Conservation (phyloP, 176 grass and related monocot genomes). For the Musa troglodytarum region DNA sequence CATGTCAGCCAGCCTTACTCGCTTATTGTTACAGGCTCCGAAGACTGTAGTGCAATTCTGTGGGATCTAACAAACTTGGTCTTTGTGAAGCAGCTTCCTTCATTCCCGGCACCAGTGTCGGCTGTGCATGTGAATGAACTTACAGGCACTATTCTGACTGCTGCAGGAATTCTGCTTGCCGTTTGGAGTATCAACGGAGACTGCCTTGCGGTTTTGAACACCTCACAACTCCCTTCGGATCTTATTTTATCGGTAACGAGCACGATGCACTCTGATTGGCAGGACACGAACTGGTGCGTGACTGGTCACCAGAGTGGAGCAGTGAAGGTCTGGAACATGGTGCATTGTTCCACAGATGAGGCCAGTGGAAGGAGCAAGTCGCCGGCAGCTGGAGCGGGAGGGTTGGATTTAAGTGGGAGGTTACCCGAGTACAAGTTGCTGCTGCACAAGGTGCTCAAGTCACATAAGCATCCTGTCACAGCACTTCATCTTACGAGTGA, state of each 20-base stretch:
- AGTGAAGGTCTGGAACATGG: slow-evolving; percentile 99
- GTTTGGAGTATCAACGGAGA: slow-evolving; percentile 93
- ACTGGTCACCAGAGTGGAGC: slow-evolving; percentile 97
- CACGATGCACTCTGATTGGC: slow-evolving; percentile 74
- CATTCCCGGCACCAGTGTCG: slow-evolving; percentile 73
- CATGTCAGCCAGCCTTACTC: slow-evolving; percentile 94
- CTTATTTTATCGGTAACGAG: slow-evolving; percentile 89
- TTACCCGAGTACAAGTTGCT: slow-evolving; percentile 66
- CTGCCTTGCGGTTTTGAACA: slow-evolving; percentile 87
- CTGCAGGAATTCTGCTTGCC: slow-evolving; percentile 81
- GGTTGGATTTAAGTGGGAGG: slow-evolving; percentile 46
- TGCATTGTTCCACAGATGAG: slow-evolving; percentile 72
- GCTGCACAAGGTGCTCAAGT: slow-evolving; percentile 91
- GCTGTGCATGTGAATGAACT: slow-evolving; percentile 89
- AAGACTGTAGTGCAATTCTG: slow-evolving; percentile 86
- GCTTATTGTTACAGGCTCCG: slow-evolving; percentile 82
- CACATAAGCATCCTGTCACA: slow-evolving; percentile 89
- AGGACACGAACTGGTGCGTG: slow-evolving; percentile 89
- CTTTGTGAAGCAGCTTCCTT: slow-evolving; percentile 93
- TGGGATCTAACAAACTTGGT: slow-evolving; percentile 87
- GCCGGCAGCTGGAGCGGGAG: slow-evolving; percentile 34
- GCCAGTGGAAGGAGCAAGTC: slow-evolving; percentile 41
- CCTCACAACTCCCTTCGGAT: slow-evolving; percentile 96
- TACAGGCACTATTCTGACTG: slow-evolving; percentile 79
- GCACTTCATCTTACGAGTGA: slow-evolving; percentile 83